Base-by-base conservation (phyloP, 768 basidiomycete genomes). In the Phylloporus scabripes region DNA sequence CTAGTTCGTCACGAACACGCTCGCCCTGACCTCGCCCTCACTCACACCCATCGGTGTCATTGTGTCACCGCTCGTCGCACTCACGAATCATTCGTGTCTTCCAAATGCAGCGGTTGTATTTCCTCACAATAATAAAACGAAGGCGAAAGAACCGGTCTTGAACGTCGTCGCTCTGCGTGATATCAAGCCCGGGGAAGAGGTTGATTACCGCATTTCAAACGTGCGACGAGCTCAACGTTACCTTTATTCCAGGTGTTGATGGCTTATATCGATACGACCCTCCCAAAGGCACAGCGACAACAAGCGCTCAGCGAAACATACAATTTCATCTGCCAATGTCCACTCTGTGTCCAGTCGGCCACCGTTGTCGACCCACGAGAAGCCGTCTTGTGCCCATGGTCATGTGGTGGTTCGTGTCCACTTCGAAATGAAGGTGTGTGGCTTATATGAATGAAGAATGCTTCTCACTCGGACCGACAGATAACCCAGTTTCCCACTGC, bases 51-150 rank as follows among this genome's bases (percentile, higher is more conserved):
- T 97, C 31, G 95, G 95, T 6, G 83, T 84, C 2, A 81, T 85
- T n/a, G 76, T 94, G 12, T 87, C 89, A 0, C 93, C 94, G 0
- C 59, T 78, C 0, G 70, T 85, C 4, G 93, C 93, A 0, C 72
- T 96, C 10, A 77, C 87, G 49, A 96, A 96, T 60, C 93, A 97
- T 61, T 87, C 87, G 0, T 94, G 92, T 60, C 75, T 80, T 18
- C 90, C 91, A 0, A 94, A 96, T 60, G 91, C 87, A 0, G 89
- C 85, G 28, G 78, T 94, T n/a, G 89, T 97, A 4, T 97, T 95
- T 61, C 93, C 94, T 42, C 73, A 80, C 4, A 63, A 74, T 3
- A 63, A 73, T 5, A 63, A 60, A 11, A 52, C 63, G 12, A 57
- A 58, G 0, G 58, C 49, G 17, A 66, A 74, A 23, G 84, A 85